A percentile compares a stretch with the other conserved stretches of the same genome.
phyloP scores from a whole-genome alignment of 164 flowering plant species.

The Echeveria elegans region DNA sequence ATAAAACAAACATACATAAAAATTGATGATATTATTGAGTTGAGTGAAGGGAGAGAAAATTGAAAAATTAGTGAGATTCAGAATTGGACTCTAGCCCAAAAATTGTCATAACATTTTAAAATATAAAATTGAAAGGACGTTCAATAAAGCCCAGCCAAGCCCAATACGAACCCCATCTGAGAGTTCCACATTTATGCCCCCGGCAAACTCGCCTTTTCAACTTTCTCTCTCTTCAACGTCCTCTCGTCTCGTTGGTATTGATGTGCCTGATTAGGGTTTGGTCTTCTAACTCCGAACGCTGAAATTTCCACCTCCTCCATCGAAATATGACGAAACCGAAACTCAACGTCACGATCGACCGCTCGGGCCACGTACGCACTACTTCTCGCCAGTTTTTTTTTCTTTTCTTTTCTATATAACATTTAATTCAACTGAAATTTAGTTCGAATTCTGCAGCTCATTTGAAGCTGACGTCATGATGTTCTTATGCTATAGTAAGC shows the following conservation, averaged over 20 bases:
- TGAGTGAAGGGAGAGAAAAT: too few relatives aligned
- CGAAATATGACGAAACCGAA: constrained; percentile 24
- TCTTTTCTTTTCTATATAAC: background rate
- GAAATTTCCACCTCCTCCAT: background rate
- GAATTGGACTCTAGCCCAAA: too few relatives aligned
- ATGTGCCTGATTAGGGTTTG: constrained; percentile 8
- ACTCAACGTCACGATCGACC: constrained; percentile 38
- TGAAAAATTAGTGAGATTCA: too few relatives aligned
- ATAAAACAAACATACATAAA: too few relatives aligned
- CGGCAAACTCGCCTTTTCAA: background rate
- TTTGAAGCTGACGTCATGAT: too few relatives aligned
- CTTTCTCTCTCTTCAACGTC: background rate
- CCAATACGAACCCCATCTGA: background rate
- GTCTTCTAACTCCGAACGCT: background rate
- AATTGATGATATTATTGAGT: too few relatives aligned
- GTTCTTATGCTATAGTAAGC: too few relatives aligned
- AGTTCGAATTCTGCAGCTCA: background rate
- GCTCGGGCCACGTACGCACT: constrained; percentile 30
- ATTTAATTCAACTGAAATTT: background rate
- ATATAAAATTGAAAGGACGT: too few relatives aligned
- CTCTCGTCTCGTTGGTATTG: background rate
- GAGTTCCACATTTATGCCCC: background rate
- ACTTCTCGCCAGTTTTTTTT: background rate
- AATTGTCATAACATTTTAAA: too few relatives aligned
- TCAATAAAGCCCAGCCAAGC: too few relatives aligned